These are phyloP conservation scores for Hypoxylon crocopeplum DNA, from an alignment of 495 filamentous ascomycete genomes.

Conservation along the genomic window DNA sequence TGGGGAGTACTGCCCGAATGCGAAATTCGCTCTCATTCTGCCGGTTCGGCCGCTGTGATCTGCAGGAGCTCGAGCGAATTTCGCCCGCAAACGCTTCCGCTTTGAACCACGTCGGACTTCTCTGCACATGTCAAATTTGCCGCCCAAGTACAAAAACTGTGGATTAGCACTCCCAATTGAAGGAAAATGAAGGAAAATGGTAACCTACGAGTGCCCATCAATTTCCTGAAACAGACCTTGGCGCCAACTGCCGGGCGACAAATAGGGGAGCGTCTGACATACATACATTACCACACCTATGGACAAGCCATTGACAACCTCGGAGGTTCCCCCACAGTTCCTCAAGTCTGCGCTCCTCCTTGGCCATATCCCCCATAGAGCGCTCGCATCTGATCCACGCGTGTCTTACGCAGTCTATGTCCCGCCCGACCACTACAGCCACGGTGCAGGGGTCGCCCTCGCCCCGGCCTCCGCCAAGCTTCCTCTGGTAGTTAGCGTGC, in stretches of 20 bases:
- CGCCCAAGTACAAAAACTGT: conserved; percentile 23
- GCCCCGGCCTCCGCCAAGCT: conserved; percentile 25
- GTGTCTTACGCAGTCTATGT: conserved; percentile 39
- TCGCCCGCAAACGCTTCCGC: conserved; percentile 13
- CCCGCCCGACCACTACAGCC: conserved; percentile 28
- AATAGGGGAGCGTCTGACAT: conserved; percentile 5
- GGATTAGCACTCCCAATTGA: conserved; percentile 1
- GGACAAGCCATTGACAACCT: conserved; percentile 24
- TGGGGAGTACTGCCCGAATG: conserved; percentile 13
- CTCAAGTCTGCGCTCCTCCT: conserved; percentile 32
- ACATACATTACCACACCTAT: conserved; percentile 3
- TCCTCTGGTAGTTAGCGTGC: conserved; percentile 35
- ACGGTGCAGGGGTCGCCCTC: conserved; percentile 6
- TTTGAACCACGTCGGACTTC: conserved; percentile 2
- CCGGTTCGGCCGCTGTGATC: conserved; percentile 28
- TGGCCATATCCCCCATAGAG: conserved; percentile 28
- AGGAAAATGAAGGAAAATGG: conserved; percentile 7
- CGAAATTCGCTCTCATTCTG: conserved; percentile 28
- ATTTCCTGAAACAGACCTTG: conserved; percentile 28
- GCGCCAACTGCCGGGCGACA: conserved; percentile 15
- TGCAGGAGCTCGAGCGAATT: conserved; percentile 24
- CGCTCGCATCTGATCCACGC: conserved; percentile 31
- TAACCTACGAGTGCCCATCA: conserved; percentile 17
- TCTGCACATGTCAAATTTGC: conserved; percentile 13
- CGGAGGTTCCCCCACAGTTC: conserved; percentile 27